Percentiles rank a stretch among this genome's conserved stretches.
phyloP scores from a whole-genome alignment of 495 filamentous ascomycete genomes.

The Penicillium canariense region DNA sequence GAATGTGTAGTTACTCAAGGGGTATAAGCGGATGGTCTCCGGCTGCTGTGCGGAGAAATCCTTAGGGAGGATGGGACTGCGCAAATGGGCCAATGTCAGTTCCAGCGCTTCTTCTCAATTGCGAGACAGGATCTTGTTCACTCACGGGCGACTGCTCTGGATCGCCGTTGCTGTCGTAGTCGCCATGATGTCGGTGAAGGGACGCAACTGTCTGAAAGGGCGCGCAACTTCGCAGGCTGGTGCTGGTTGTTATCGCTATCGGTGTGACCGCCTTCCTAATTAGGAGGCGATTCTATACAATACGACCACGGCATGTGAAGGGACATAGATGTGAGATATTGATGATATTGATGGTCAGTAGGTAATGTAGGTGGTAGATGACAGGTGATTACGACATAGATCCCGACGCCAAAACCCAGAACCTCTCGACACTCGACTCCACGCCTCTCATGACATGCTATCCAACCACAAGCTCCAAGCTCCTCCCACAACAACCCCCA shows the following conservation, averaged over 20 bases:
- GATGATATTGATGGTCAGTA: background rate
- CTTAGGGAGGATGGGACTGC: slow-evolving; percentile 72
- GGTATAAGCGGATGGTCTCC: slow-evolving; percentile 86
- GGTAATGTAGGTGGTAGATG: background rate
- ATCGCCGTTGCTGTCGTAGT: slow-evolving; percentile 67
- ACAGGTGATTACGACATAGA: background rate
- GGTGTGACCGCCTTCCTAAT: slow-evolving; percentile 14
- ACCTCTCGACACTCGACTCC: slow-evolving; percentile 13
- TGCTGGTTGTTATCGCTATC: slow-evolving; percentile 22
- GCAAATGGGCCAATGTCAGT: slow-evolving; percentile 4
- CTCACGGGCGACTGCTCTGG: slow-evolving; percentile 67
- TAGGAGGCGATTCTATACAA: background rate
- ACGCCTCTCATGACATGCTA: slow-evolving; percentile 5
- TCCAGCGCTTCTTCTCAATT: background rate
- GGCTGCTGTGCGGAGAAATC: slow-evolving; percentile 88
- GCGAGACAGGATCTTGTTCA: too few relatives aligned
- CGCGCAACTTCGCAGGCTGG: background rate
- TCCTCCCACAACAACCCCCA: slow-evolving; percentile 11
- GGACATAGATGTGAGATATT: background rate
- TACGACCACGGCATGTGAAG: background rate
- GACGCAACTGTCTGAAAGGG: background rate
- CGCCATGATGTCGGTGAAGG: slow-evolving; percentile 55
- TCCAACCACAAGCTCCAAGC: slow-evolving; percentile 9
- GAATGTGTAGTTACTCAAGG: slow-evolving; percentile 97
- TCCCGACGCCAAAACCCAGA: background rate